Conservation (phyloP, 129 eudicot genomes). For the Artemisia tridentata region DNA sequence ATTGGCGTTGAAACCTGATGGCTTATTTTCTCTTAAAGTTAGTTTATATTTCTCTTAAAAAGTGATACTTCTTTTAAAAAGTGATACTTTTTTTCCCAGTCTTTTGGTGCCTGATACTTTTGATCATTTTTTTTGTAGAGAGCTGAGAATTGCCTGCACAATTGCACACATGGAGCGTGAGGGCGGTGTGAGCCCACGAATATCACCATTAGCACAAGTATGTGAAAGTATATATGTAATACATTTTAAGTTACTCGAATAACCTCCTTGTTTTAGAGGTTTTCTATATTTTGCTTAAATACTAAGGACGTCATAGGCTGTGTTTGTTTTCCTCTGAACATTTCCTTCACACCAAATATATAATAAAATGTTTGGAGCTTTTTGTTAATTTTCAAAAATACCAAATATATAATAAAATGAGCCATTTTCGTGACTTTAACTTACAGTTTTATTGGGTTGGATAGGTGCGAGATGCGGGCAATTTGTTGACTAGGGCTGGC, state of each 20-base stretch:
- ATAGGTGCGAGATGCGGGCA: slow-evolving; percentile 98
- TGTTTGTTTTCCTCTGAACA: not conserved
- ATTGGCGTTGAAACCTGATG: slow-evolving; percentile 94
- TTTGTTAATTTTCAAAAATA: not conserved
- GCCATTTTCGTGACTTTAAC: slow-evolving; percentile 18
- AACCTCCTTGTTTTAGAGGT: not conserved
- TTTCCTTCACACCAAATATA: not conserved
- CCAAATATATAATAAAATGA: not conserved
- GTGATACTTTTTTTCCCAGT: not conserved
- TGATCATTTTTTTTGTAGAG: slow-evolving; percentile 41
- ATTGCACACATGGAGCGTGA: slow-evolving; percentile 99
- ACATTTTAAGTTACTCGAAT: not conserved
- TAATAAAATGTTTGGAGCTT: not conserved
- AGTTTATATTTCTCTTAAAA: not conserved
- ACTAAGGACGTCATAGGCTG: not conserved
- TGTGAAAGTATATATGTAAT: not conserved
- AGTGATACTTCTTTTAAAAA: no score
- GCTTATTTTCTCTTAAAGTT: slow-evolving; percentile 87
- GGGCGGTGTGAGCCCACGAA: slow-evolving; percentile 94
- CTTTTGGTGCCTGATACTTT: not conserved
- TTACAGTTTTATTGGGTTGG: slow-evolving; percentile 17
- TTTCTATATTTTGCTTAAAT: not conserved
- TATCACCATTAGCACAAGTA: slow-evolving; percentile 98
- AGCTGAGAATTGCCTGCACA: slow-evolving; percentile 93
- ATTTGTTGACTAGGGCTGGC: slow-evolving; percentile 94